Evolutionary conservation across 805 yeast species (phyloP).

Genomic region (Priceomyces carsonii): DNA sequence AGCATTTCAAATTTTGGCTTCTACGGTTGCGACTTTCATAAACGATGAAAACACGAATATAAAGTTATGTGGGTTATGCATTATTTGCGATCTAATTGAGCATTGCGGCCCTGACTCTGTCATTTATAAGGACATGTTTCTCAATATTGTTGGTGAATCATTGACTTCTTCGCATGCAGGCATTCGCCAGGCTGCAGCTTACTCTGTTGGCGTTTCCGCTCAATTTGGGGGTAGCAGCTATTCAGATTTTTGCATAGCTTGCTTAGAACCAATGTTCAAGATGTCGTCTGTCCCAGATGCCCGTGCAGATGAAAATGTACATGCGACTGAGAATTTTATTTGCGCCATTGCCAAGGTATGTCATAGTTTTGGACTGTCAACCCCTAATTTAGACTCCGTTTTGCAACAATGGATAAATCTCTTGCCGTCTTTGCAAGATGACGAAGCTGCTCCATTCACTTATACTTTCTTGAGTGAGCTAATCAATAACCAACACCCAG

Average conservation of each 20-base stretch:
- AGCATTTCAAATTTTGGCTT: constrained; percentile 63
- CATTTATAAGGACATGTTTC: constrained; percentile 63
- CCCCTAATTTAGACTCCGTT: constrained; percentile 64
- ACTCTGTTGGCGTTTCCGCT: constrained; percentile 83
- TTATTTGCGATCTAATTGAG: constrained; percentile 79
- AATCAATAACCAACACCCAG: constrained; percentile 61
- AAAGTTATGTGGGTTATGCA: constrained; percentile 75
- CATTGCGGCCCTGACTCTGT: constrained; percentile 70
- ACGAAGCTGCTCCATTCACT: constrained; percentile 83
- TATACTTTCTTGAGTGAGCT: constrained; percentile 74
- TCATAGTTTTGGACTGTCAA: constrained; percentile 55
- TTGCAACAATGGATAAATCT: constrained; percentile 76
- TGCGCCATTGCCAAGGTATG: constrained; percentile 84
- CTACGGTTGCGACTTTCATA: constrained; percentile 61
- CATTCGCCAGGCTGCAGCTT: constrained; percentile 85
- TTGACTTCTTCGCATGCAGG: constrained; percentile 66
- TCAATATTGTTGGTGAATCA: constrained; percentile 64
- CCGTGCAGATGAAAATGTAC: constrained; percentile 77
- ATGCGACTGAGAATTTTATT: constrained; percentile 84
- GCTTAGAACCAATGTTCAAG: constrained; percentile 74
- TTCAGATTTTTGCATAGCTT: constrained; percentile 61
- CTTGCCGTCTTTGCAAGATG: constrained; percentile 81
- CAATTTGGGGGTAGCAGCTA: constrained; percentile 69
- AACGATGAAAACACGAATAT: constrained; percentile 67
- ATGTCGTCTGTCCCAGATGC: constrained; percentile 78